phyloP scores from a whole-genome alignment of 176 grass and related monocot species.

The Triticum urartu region DNA sequence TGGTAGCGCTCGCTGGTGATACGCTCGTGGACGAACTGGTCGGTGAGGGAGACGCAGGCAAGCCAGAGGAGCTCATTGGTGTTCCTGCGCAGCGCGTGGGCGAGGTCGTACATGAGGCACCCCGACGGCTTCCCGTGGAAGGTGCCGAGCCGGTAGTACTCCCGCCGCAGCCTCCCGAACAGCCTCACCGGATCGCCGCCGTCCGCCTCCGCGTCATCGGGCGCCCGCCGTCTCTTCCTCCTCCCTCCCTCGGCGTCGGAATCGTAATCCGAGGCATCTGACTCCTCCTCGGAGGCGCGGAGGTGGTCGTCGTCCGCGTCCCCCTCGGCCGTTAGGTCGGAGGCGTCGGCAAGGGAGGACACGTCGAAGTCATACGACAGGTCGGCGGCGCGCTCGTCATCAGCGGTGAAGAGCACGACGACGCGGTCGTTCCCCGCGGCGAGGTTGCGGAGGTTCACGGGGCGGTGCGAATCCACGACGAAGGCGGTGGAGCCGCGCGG shows the following conservation, averaged over 20 bases:
- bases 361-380: conserved; percentile 78
- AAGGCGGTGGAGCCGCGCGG: conserved; percentile 49
- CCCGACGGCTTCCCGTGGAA: conserved; percentile 93
- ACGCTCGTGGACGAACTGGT: conserved; percentile 93
- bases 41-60: conserved; percentile 74
- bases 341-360: conserved; percentile 69
- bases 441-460: conserved; percentile 82
- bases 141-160: conserved; percentile 84
- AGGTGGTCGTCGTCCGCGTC: conserved; percentile 34
- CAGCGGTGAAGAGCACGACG: conserved; percentile 66
- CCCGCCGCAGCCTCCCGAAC: conserved; percentile 54
- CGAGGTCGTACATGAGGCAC: conserved; percentile 82
- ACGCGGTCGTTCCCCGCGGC: conserved; percentile 59
- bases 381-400: conserved; percentile 80
- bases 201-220: conserved; percentile 29
- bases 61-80: conserved; percentile 92
- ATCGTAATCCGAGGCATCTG: conserved; percentile 48
- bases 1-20: conserved; percentile 93
- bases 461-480: conserved; percentile 72
- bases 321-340: conserved; percentile 54
- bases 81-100: conserved; percentile 68
- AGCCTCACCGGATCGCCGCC: conserved; percentile 58
- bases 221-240: conserved; percentile 45
- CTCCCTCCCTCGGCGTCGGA: conserved; percentile 34
- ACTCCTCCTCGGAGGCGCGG: neutral